These are phyloP conservation scores for Lithospermum erythrorhizon DNA, from an alignment of 257 asterid species.

Conservation along the genomic window DNA sequence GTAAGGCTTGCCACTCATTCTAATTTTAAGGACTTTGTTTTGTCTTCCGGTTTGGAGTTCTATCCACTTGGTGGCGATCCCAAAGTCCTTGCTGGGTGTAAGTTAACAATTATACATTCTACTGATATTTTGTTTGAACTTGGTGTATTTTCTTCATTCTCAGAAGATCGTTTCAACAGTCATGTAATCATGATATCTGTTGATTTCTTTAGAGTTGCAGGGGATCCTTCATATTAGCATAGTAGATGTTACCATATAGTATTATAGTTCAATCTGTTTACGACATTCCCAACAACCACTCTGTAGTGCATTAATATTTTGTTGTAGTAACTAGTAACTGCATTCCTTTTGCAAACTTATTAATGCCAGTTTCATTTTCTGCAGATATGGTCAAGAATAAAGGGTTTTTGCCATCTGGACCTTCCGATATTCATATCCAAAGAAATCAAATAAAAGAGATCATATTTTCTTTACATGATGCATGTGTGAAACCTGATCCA, in stretches of 20 bases:
- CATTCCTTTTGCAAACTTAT: not conserved
- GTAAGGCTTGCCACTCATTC: slow-evolving; percentile 80
- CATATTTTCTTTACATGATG: slow-evolving; percentile 64
- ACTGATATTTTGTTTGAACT: not conserved
- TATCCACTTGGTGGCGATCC: slow-evolving; percentile 92
- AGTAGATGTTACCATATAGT: no score
- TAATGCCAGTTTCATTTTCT: slow-evolving; percentile 4
- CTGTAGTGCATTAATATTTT: not conserved
- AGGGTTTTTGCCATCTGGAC: slow-evolving; percentile 93
- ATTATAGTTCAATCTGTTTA: no score
- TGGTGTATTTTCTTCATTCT: not conserved
- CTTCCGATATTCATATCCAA: slow-evolving; percentile 68
- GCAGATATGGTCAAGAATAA: slow-evolving; percentile 91
- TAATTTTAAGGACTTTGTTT: slow-evolving; percentile 71
- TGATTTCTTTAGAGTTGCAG: no score
- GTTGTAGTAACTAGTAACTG: not conserved
- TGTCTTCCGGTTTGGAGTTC: slow-evolving; percentile 76
- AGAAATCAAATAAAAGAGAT: slow-evolving; percentile 64
- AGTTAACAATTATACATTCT: slow-evolving; percentile 15
- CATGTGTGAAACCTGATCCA: slow-evolving; percentile 60
- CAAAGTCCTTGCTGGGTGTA: slow-evolving; percentile 85
- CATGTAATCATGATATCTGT: no score
- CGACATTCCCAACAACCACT: no score
- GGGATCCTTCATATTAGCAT: no score
- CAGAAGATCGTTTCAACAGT: no score